Evolutionary conservation across 495 filamentous ascomycete species (phyloP), one percentile per base, ranked within the genome.

Genomic region (Daldinia concentrica): DNA sequence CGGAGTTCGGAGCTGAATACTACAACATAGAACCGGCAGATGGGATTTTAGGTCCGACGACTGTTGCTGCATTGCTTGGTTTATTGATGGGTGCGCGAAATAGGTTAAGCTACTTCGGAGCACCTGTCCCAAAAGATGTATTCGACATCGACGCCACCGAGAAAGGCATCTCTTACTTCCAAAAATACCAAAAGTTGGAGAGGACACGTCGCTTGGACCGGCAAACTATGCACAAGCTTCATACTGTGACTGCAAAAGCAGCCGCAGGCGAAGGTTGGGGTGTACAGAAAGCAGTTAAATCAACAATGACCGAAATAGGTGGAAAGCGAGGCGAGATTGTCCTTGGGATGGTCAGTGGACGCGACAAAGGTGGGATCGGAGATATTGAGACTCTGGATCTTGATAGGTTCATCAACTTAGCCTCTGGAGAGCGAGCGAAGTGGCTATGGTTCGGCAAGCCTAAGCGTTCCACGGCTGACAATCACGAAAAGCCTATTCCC

Each of bases 291-390:
- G 94, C 95, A 17, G 92, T 99, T 66, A 98, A 98, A 75, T 96
- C 93, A 6, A 97, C 95, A 2, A 90, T 98, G 66, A 94, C 92
- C 7, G 95, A 98, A 78, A 87, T 99, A 34, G 91, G 93, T 66
- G 95, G 95, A n/a, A 97, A 98, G 78, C 91, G 95, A 50, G 93
- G 93, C 34, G 93, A 97, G 74, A 92, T 98, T 84, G 90, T 97
- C 52, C 93, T 95, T 83, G 93, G 91, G 4, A 95, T 95, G 90
- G 93, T 97, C 14, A 91, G 92, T n/a, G 90, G 90, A 26, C 87
- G 90, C 36, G 94, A 97, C 67, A 95, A 95, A 78, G 93, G 87
- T 39, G 91, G 93, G 29, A 96, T 97, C 74, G 93, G 91, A 15
- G 95, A 95, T 66, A 88, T 98, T 36, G 95, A 99, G 80, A 98